Base-by-base conservation (phyloP, 805 yeast species). In the Hanseniaspora pseudoguilliermondii region DNA sequence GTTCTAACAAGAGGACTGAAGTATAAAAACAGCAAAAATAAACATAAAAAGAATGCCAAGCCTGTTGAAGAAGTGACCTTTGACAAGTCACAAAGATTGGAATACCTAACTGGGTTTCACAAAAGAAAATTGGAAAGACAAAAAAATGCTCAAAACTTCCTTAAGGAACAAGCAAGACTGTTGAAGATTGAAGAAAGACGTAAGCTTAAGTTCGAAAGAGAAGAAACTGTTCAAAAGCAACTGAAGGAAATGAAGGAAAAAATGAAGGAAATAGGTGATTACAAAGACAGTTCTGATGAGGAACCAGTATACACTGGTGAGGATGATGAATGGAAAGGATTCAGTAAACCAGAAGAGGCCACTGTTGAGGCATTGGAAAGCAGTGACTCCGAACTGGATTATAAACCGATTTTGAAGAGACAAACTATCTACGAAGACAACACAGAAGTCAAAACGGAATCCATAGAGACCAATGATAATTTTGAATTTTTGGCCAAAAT, bases 91-190 rank as follows among this genome's bases (percentile, higher is more conserved):
- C 77, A 84, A n/a, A 73, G 97, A 66, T 71, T 75, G 67, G 95
- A 91, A 59, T 91, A 82, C 67, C 72, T 91, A 61, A 91, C 97
- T 2, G 98, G 98, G 42, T 91, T 91, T 69, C 97, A 93, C 69
- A 91, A 91, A 71, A 79, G 98, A 65, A 91, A 91, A 67, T 67
- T 91, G 18, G 86, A 86, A 64, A 78, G 97, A 67, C 85, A 86
- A 70, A 90, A 88, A 71, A 82, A 83, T 60, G 97, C 97, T 0
- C 81, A 80, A 61, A 86, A 79, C 58, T 81, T 75, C 63, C 79
- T 78, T 51, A 82, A 83, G 62, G 96, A 90, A 65, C 86, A 83
- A 65, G 93, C 84, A 5, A 75, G 90, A 57, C 71, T 79, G 60
- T 81, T 81, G 2, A 79, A 79, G 62, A 74, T 88, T 11, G 95